These are phyloP conservation scores for Nicotiana undulata DNA, from an alignment of 257 asterid genomes.

Conservation along the genomic window DNA sequence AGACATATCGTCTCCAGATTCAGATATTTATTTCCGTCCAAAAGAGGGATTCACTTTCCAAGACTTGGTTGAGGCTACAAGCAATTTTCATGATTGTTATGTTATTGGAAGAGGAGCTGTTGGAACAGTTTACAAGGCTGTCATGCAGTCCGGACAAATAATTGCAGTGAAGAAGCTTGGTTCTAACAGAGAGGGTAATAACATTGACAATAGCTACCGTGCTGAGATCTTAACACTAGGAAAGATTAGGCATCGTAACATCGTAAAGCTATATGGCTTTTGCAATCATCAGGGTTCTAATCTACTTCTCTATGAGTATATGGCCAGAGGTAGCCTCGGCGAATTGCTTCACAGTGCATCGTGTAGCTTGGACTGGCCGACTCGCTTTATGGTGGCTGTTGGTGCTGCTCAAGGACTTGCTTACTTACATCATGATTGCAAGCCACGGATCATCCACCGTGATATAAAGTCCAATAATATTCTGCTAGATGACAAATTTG, in stretches of 20 bases:
- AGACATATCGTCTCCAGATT: constrained; percentile 35
- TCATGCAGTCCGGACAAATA: constrained; percentile 45
- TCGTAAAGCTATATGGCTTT: constrained; percentile 83
- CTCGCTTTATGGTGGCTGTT: constrained; percentile 65
- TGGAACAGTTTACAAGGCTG: constrained; percentile 87
- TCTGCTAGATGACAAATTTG: constrained; percentile 78
- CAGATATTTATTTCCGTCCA: constrained; percentile 83
- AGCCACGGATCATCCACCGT: constrained; percentile 83
- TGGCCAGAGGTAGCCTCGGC: constrained; percentile 88
- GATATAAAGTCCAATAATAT: constrained; percentile 88
- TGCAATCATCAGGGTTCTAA: constrained; percentile 82
- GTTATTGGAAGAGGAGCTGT: constrained; percentile 86
- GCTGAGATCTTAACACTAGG: constrained; percentile 87
- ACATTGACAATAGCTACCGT: constrained; percentile 56
- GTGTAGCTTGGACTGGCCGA: constrained; percentile 65
- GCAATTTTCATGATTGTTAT: constrained; percentile 57
- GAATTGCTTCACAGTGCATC: constrained; percentile 66
- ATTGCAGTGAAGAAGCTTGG: constrained; percentile 82
- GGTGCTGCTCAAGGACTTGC: constrained; percentile 93
- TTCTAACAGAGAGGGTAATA: constrained; percentile 73
- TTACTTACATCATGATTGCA: constrained; percentile 82
- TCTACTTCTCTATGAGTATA: constrained; percentile 82
- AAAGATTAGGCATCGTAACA: constrained; percentile 89
- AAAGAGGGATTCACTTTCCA: constrained; percentile 87
- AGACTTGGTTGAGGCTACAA: constrained; percentile 85